A percentile compares a stretch with the other conserved stretches of the same genome.
phyloP scores from a whole-genome alignment of 2,329 filamentous ascomycete species.

The Diaporthe sp. region DNA sequence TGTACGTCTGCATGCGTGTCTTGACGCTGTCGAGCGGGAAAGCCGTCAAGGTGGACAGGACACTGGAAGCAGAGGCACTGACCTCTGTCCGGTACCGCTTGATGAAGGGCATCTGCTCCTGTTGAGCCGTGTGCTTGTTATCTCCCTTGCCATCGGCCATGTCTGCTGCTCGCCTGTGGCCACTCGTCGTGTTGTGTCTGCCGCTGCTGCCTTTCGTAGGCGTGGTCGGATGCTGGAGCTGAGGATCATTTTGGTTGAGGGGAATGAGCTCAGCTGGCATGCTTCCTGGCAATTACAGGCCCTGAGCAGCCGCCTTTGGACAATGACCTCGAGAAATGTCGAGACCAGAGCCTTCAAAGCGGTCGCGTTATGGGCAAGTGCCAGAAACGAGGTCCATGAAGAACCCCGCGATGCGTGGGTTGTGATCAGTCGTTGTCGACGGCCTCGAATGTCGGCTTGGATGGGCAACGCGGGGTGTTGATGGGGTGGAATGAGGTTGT shows the following conservation, averaged over 20 bases:
- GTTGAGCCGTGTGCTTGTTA: slow-evolving; percentile 47
- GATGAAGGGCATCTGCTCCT: slow-evolving; percentile 64
- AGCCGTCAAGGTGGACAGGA: slow-evolving; percentile 83
- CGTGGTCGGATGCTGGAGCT: slow-evolving; percentile 59
- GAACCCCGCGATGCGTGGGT: slow-evolving; percentile 44
- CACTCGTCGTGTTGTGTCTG: slow-evolving; percentile 41
- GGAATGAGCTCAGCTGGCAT: slow-evolving; percentile 57
- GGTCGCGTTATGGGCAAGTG: slow-evolving; percentile 66
- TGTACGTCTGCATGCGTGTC: slow-evolving; percentile 90
- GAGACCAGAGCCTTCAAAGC: slow-evolving; percentile 72
- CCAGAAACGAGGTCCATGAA: slow-evolving; percentile 57
- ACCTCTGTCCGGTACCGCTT: slow-evolving; percentile 87
- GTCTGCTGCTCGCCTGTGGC: slow-evolving; percentile 37
- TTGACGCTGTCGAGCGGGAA: slow-evolving; percentile 92
- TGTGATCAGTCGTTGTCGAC: slow-evolving; percentile 37
- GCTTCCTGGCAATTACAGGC: slow-evolving; percentile 47
- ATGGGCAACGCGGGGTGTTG: slow-evolving; percentile 1
- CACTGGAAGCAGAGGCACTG: slow-evolving; percentile 81
- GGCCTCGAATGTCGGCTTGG: slow-evolving; percentile 7
- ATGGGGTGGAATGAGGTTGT: slow-evolving; percentile 22
- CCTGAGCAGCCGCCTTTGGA: slow-evolving; percentile 59
- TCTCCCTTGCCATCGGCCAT: slow-evolving; percentile 28
- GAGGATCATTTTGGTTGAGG: slow-evolving; percentile 60
- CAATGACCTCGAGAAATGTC: slow-evolving; percentile 59
- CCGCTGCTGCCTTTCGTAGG: slow-evolving; percentile 50